These are phyloP conservation scores for Penicillium samsonianum DNA, from an alignment of 495 filamentous ascomycete genomes.

Conservation along the genomic window DNA sequence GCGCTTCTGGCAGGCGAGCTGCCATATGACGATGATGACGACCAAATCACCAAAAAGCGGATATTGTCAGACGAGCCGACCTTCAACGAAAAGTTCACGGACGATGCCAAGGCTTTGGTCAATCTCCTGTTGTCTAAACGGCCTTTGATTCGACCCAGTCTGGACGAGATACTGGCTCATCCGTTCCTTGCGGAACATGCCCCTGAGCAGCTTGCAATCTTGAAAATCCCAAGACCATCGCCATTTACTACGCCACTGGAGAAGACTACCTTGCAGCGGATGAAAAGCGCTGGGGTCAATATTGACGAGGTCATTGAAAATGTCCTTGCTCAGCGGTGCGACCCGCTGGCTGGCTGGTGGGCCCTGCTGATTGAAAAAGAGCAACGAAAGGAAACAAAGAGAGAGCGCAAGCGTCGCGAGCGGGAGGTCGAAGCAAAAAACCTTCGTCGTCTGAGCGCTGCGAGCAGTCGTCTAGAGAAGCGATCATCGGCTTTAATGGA, in stretches of 20 bases:
- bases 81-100: slow-evolving; percentile 77
- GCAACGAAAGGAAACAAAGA: slow-evolving; percentile 79
- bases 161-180: slow-evolving; percentile 87
- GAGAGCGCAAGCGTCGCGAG: slow-evolving; percentile 84
- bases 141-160: slow-evolving; percentile 75
- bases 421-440: slow-evolving; percentile 78
- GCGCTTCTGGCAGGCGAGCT: slow-evolving; percentile 89
- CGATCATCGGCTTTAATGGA: slow-evolving; percentile 72
- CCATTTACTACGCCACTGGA: slow-evolving; percentile 88
- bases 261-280: slow-evolving; percentile 86
- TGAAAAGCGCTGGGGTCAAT: slow-evolving; percentile 93
- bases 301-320: slow-evolving; percentile 94
- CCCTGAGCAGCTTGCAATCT: slow-evolving; percentile 83
- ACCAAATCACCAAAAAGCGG: slow-evolving; percentile 76
- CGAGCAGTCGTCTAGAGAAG: slow-evolving; percentile 79
- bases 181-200: slow-evolving; percentile 89
- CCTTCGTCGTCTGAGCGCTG: slow-evolving; percentile 77
- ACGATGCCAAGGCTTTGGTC: slow-evolving; percentile 74
- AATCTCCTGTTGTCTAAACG: slow-evolving; percentile 82
- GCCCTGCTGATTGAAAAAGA: slow-evolving; percentile 93
- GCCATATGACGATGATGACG: slow-evolving; percentile 94
- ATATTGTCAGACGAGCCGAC: slow-evolving; percentile 83
- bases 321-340: slow-evolving; percentile 85
- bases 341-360: slow-evolving; percentile 95
- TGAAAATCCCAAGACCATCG: slow-evolving; percentile 79